phyloP scores from a whole-genome alignment of 148 eudicot species.

The Rhododendron mucronatum region DNA sequence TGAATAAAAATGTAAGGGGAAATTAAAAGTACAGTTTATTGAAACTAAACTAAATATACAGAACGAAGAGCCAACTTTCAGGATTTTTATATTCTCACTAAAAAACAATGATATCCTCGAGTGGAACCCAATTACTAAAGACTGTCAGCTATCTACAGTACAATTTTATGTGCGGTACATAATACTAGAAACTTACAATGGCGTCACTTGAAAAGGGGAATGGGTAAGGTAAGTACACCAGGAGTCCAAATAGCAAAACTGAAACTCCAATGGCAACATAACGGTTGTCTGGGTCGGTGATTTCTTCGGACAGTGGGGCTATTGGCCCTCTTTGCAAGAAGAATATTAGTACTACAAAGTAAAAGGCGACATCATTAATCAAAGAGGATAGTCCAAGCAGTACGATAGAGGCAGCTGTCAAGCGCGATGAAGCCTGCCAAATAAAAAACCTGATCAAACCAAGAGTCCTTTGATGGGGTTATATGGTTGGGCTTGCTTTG shows the following conservation, averaged over 20 bases:
- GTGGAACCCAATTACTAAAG: background rate
- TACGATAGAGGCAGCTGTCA: constrained; percentile 62
- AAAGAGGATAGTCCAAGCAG: constrained; percentile 81
- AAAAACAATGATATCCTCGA: background rate
- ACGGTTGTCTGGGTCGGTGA: constrained; percentile 69
- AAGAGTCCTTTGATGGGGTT: background rate
- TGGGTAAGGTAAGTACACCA: constrained; percentile 94
- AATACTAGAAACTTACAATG: constrained; percentile 36
- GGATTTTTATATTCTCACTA: constrained; percentile 3
- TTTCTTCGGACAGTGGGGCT: constrained; percentile 87
- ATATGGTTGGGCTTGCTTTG: background rate
- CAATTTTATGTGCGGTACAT: background rate
- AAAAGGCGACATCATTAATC: constrained; percentile 91
- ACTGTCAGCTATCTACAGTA: background rate
- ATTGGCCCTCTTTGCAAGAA: constrained; percentile 90
- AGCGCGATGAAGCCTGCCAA: constrained; percentile 70
- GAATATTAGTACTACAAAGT: constrained; percentile 88
- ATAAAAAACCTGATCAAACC: background rate
- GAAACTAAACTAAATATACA: background rate
- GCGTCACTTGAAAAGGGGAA: constrained; percentile 63
- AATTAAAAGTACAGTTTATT: background rate
- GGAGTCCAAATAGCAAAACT: constrained; percentile 71
- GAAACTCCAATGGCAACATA: constrained; percentile 61
- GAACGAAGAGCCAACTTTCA: background rate
- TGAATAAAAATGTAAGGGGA: background rate